Conservation (phyloP, 169 alveolate species). For the Plasmodium yoelii region DNA sequence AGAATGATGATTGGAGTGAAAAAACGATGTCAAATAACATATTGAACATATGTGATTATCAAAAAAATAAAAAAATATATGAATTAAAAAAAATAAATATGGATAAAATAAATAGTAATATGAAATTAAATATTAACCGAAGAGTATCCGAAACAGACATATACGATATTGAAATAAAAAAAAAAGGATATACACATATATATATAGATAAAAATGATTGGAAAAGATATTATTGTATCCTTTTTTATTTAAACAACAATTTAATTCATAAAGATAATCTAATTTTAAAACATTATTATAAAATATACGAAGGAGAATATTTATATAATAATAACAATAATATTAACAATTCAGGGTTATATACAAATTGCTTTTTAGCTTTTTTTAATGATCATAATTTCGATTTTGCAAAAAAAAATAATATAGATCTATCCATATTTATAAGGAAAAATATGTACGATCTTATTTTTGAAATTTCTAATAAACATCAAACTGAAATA, state of each 20-base stretch:
- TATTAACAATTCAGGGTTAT: not conserved
- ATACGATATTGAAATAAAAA: conserved; percentile 29
- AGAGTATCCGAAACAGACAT: conserved; percentile 38
- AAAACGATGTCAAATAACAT: not conserved
- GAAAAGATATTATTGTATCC: conserved; percentile 33
- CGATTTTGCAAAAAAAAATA: not conserved
- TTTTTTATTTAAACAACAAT: conserved; percentile 25
- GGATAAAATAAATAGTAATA: conserved; percentile 4
- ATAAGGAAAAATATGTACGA: conserved; percentile 38
- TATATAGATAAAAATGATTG: conserved; percentile 10
- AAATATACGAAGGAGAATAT: conserved; percentile 29
- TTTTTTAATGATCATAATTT: conserved; percentile 27
- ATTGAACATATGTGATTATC: not conserved
- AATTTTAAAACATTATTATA: conserved; percentile 39
- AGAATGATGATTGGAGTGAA: no score
- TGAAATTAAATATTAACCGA: conserved; percentile 21
- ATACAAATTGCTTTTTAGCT: conserved; percentile 29
- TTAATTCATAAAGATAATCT: conserved; percentile 10
- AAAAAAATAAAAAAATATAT: not conserved
- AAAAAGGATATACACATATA: conserved; percentile 26
- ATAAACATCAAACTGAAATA: not conserved
- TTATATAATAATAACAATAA: not conserved
- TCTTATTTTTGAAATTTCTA: conserved; percentile 28
- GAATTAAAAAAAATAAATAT: not conserved
- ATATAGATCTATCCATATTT: conserved; percentile 16